These are phyloP conservation scores for Salisapilia sapeloensis DNA, from an alignment of 352 stramenopile genomes.

Conservation along the genomic window DNA sequence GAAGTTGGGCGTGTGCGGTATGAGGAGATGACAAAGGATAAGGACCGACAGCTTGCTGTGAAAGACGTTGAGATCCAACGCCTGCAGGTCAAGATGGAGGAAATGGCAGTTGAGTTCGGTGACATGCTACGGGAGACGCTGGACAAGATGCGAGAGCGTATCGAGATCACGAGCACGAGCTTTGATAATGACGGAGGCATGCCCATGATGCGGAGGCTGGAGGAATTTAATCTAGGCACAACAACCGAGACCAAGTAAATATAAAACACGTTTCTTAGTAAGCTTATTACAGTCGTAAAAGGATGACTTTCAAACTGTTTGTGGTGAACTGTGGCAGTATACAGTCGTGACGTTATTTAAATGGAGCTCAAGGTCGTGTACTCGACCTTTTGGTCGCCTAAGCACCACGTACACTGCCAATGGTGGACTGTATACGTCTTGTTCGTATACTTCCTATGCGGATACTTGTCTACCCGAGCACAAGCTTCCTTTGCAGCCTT, in stretches of 20 bases:
- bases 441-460: conserved; percentile 21
- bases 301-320: no score
- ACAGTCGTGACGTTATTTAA: no score
- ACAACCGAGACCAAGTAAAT: conserved; percentile 16
- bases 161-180: conserved; percentile 84
- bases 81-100: conserved; percentile 88
- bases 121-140: conserved; percentile 91
- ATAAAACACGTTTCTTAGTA: neutral
- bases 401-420: conserved; percentile 45
- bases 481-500: conserved; percentile 11
- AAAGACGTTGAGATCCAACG: conserved; percentile 86
- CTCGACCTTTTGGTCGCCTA: conserved; percentile 9
- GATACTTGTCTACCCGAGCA: conserved; percentile 16
- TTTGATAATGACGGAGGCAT: conserved; percentile 67
- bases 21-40: conserved; percentile 83
- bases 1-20: conserved; percentile 73
- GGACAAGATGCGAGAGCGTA: conserved; percentile 89
- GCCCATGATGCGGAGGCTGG: conserved; percentile 67
- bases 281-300: no score
- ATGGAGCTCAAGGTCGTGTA: conserved; percentile 11
- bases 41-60: conserved; percentile 74
- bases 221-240: conserved; percentile 74
- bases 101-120: conserved; percentile 88
- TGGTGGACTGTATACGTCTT: conserved; percentile 26
- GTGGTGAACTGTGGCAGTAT: no score